Evolutionary conservation across 768 basidiomycete genomes (phyloP).

Genomic region (Suillus spraguei): DNA sequence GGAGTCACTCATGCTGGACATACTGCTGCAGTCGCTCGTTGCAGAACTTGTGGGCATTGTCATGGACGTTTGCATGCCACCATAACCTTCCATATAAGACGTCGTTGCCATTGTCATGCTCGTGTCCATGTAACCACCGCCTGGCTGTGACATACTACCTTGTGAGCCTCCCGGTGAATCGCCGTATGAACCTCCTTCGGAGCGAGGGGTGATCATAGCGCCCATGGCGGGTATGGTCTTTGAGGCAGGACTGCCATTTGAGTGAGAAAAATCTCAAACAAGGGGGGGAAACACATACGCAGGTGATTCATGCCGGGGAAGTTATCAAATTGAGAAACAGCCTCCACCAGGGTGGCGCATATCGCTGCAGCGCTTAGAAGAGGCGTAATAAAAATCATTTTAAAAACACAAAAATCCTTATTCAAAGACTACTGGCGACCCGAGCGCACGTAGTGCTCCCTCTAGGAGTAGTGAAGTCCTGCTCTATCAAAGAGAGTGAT

Average conservation of each 20-base stretch:
- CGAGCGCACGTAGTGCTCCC: slow-evolving; percentile 55
- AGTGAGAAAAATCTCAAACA: neutral
- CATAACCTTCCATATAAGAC: slow-evolving; percentile 5
- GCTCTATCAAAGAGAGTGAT: slow-evolving; percentile 79
- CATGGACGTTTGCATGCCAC: neutral
- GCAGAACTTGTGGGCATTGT: slow-evolving; percentile 7
- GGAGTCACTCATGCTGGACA: neutral
- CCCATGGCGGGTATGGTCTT: slow-evolving; percentile 4
- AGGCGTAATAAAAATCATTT: slow-evolving; percentile 65
- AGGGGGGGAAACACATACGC: slow-evolving; percentile 2
- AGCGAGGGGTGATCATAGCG: slow-evolving; percentile 1
- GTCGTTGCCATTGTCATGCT: slow-evolving; percentile 1
- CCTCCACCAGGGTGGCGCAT: slow-evolving; percentile 52
- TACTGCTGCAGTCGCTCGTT: slow-evolving; percentile 1
- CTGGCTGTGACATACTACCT: neutral
- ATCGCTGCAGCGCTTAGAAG: slow-evolving; percentile 57
- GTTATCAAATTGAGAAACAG: slow-evolving; percentile 44
- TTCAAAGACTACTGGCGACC: slow-evolving; percentile 47
- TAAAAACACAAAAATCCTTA: slow-evolving; percentile 43
- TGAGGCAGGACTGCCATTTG: slow-evolving; percentile 3
- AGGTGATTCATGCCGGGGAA: slow-evolving; percentile 11
- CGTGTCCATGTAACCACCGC: neutral
- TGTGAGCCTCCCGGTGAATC: slow-evolving; percentile 9
- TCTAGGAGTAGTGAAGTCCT: slow-evolving; percentile 55
- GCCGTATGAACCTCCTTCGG: slow-evolving; percentile 2